phyloP scores from a whole-genome alignment of 768 basidiomycete species.

The Fomitopsis pulvina region DNA sequence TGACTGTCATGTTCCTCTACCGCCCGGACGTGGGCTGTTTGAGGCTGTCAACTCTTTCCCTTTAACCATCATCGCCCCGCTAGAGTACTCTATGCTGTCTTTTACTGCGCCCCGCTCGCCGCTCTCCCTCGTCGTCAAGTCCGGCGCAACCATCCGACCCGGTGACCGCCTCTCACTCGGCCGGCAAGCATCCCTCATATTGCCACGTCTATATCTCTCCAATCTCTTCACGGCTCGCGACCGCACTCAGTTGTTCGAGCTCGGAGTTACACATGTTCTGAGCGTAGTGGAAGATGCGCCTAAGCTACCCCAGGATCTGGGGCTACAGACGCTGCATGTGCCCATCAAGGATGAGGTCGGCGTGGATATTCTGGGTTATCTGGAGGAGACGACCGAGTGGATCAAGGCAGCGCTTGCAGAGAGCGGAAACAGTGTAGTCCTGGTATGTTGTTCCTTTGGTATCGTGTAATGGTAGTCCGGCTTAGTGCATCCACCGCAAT shows the following conservation, averaged over 20 bases:
- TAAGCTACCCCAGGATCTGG: constrained; percentile 30
- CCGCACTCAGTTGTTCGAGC: constrained; percentile 36
- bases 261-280: constrained; percentile 71
- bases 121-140: constrained; percentile 4
- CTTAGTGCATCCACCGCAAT: background rate
- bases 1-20: background rate
- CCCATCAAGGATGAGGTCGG: constrained; percentile 34
- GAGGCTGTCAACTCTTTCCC: background rate
- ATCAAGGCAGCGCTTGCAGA: constrained; percentile 42
- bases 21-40: background rate
- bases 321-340: constrained; percentile 48
- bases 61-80: constrained; percentile 1
- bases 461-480: background rate
- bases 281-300: constrained; percentile 53
- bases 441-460: constrained; percentile 37
- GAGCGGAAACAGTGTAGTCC: constrained; percentile 36
- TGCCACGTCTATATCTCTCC: constrained; percentile 55
- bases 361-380: constrained; percentile 38
- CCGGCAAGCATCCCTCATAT: constrained; percentile 25
- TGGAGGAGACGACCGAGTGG: constrained; percentile 45
- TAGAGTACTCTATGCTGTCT: constrained; percentile 6
- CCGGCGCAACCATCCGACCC: background rate
- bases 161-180: constrained; percentile 2
- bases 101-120: constrained; percentile 8
- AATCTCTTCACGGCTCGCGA: constrained; percentile 52